These are phyloP conservation scores for Phlebiopsis flavidoalba DNA, from an alignment of 768 basidiomycete genomes.

Conservation along the genomic window DNA sequence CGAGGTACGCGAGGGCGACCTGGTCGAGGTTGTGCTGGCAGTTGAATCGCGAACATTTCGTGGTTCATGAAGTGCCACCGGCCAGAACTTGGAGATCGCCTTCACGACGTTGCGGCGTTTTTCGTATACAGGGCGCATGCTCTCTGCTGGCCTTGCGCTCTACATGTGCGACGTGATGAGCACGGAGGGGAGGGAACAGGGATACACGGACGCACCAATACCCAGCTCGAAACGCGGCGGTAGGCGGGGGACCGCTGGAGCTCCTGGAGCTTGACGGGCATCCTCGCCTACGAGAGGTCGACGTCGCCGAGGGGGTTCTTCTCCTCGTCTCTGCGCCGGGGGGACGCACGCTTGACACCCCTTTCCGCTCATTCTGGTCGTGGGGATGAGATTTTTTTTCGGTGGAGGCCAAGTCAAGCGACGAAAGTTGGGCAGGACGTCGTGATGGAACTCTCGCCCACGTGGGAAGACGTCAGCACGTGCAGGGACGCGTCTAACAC, in stretches of 20 bases:
- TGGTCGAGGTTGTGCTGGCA: conserved; percentile 73
- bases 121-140: conserved; percentile 58
- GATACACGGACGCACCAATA: conserved; percentile 47
- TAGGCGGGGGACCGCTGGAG: conserved; percentile 70
- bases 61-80: conserved; percentile 81
- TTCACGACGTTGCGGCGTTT: conserved; percentile 65
- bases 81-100: conserved; percentile 77
- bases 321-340: conserved; percentile 73
- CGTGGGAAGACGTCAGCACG: neutral
- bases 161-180: conserved; percentile 22
- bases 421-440: neutral
- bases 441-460: neutral
- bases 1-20: conserved; percentile 75
- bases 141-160: conserved; percentile 61
- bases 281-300: conserved; percentile 69
- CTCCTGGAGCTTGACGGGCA: conserved; percentile 57
- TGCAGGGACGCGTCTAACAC: conserved; percentile 5
- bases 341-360: conserved; percentile 64
- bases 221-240: conserved; percentile 64
- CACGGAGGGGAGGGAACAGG: neutral
- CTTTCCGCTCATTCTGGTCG: conserved; percentile 20
- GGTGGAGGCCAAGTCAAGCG: neutral
- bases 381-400: neutral
- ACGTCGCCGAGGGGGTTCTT: conserved; percentile 62
- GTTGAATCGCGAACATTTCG: conserved; percentile 52